Evolutionary conservation across 2,329 filamentous ascomycete species (phyloP).

Genomic region (Aspergillus sp.): DNA sequence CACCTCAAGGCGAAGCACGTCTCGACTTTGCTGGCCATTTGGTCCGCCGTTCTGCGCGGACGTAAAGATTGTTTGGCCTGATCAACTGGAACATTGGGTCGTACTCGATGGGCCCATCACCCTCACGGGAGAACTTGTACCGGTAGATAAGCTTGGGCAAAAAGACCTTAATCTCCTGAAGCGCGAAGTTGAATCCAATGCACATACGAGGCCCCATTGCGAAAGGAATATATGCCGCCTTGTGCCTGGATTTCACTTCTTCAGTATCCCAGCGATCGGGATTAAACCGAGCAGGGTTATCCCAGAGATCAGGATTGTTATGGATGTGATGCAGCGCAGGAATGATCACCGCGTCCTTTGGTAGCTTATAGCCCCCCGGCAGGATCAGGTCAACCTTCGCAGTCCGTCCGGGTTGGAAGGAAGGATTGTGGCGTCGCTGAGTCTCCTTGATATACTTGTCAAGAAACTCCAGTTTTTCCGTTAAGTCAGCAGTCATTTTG

Average conservation of each 20-base stretch:
- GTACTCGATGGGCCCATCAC: constrained; percentile 47
- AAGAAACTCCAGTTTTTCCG: constrained; percentile 46
- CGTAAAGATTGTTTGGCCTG: constrained; percentile 26
- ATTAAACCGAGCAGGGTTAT: constrained; percentile 57
- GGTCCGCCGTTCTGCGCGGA: constrained; percentile 15
- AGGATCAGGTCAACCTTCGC: constrained; percentile 56
- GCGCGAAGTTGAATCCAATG: constrained; percentile 64
- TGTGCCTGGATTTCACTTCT: constrained; percentile 51
- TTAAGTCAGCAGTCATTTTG: constrained; percentile 48
- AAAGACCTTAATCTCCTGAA: constrained; percentile 58
- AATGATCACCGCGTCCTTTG: constrained; percentile 53
- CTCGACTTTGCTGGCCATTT: constrained; percentile 21
- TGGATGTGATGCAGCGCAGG: constrained; percentile 47
- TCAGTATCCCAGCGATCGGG: constrained; percentile 60
- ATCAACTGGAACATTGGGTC: constrained; percentile 31
- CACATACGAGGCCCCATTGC: constrained; percentile 57
- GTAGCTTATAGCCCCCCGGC: constrained; percentile 58
- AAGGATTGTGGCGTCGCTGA: constrained; percentile 59
- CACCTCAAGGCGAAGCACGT: too few species aligned
- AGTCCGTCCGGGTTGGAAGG: constrained; percentile 60
- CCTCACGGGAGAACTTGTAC: constrained; percentile 56
- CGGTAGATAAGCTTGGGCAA: constrained; percentile 58
- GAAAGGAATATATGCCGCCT: constrained; percentile 58
- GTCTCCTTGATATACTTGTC: constrained; percentile 56
- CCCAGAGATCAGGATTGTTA: constrained; percentile 56